phyloP scores from a whole-genome alignment of 78 protist species.

The Salpingoeca rosetta region DNA sequence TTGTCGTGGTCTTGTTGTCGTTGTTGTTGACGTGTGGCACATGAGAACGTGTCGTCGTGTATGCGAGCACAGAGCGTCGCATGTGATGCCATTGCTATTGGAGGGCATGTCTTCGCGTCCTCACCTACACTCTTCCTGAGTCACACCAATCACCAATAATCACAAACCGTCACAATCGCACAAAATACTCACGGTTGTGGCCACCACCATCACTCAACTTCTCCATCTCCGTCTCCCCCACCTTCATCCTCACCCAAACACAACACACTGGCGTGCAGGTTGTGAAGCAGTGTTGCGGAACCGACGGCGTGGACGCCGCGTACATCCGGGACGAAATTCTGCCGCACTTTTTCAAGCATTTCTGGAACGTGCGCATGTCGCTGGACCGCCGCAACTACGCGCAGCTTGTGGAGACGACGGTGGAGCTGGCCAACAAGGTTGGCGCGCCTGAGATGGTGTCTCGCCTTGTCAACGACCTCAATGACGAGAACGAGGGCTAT shows the following conservation, averaged over 20 bases:
- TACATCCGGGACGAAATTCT: conserved; percentile 76
- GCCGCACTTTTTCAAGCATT: conserved; percentile 58
- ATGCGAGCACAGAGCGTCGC: no score
- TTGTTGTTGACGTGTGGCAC: not conserved
- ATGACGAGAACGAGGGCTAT: conserved; percentile 86
- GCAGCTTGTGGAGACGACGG: conserved; percentile 93
- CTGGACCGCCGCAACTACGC: conserved; percentile 52
- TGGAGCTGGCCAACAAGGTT: conserved; percentile 86
- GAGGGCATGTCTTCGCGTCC: no score
- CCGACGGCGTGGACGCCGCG: conserved; percentile 86
- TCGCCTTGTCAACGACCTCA: conserved; percentile 80
- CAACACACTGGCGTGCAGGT: no score
- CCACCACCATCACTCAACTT: no score
- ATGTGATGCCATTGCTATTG: no score
- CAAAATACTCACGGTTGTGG: no score
- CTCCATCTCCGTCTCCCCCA: no score
- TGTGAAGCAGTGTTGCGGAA: conserved; percentile 89
- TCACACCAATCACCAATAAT: no score
- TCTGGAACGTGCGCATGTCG: conserved; percentile 94
- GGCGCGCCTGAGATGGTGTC: conserved; percentile 78
- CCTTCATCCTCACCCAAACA: no score
- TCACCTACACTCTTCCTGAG: no score
- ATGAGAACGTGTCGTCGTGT: no score
- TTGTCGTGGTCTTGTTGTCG: not conserved
- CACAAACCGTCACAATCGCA: no score